These are phyloP conservation scores for Rickenella mellea DNA, from an alignment of 768 basidiomycete genomes.

Conservation along the genomic window DNA sequence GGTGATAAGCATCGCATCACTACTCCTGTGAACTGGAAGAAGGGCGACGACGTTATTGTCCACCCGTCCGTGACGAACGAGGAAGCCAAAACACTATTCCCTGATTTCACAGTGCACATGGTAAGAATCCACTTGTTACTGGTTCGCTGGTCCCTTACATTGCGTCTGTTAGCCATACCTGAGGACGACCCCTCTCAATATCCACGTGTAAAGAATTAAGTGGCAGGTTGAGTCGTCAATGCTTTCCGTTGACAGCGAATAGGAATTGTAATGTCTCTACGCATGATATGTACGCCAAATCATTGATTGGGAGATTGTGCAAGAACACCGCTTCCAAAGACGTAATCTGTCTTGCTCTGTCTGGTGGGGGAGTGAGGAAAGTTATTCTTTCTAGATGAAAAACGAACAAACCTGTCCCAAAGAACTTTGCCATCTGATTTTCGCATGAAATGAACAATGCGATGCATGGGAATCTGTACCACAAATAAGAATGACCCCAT, in stretches of 20 bases:
- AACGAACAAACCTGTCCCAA: slow-evolving; percentile 11
- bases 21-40: slow-evolving; percentile 93
- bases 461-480: slow-evolving; percentile 15
- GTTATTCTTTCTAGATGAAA: not conserved
- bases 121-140: slow-evolving; percentile 28
- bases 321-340: slow-evolving; percentile 18
- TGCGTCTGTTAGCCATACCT: slow-evolving; percentile 61
- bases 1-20: slow-evolving; percentile 80
- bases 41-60: slow-evolving; percentile 90
- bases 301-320: too few relatives aligned
- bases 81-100: slow-evolving; percentile 89
- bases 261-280: too few relatives aligned
- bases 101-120: slow-evolving; percentile 69
- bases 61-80: slow-evolving; percentile 77
- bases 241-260: too few relatives aligned
- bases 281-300: too few relatives aligned
- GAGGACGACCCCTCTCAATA: slow-evolving; percentile 58
- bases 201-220: slow-evolving; percentile 8
- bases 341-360: slow-evolving; percentile 10
- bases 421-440: slow-evolving; percentile 7
- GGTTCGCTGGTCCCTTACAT: not conserved
- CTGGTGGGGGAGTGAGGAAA: not conserved
- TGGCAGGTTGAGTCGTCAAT: not conserved
- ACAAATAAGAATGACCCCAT: not conserved
- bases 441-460: slow-evolving; percentile 15